Conservation (phyloP, 805 yeast genomes). For the Zygoascus bituminiphila region DNA sequence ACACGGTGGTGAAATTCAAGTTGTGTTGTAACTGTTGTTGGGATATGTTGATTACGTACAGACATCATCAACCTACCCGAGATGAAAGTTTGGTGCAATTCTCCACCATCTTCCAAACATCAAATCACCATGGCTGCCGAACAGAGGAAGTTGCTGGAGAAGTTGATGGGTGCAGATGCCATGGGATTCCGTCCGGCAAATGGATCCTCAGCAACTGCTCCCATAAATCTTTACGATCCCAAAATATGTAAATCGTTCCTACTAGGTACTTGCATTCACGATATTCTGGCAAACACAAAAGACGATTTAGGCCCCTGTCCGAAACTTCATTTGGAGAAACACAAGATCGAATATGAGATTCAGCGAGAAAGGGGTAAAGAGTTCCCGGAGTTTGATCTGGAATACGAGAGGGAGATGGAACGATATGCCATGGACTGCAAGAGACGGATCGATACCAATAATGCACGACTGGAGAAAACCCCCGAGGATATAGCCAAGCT, state of each 20-base stretch:
- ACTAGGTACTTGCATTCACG: conserved; percentile 84
- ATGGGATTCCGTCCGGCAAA: not conserved
- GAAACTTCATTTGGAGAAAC: conserved; percentile 62
- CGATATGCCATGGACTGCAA: conserved; percentile 60
- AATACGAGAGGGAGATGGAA: conserved; percentile 40
- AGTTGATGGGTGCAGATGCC: conserved; percentile 58
- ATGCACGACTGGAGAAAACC: conserved; percentile 59
- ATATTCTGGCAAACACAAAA: conserved; percentile 72
- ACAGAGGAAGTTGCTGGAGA: conserved; percentile 68
- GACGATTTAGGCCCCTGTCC: conserved; percentile 78
- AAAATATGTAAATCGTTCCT: conserved; percentile 71
- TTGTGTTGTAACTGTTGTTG: not conserved
- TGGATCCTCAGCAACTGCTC: conserved; percentile 25
- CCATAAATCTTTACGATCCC: conserved; percentile 41
- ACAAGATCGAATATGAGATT: conserved; percentile 53
- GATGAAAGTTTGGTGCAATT: no score
- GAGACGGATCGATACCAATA: conserved; percentile 52
- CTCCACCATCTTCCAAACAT: not conserved
- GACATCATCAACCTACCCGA: not conserved
- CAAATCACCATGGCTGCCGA: conserved; percentile 46
- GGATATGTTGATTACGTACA: not conserved
- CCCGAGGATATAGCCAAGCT: conserved; percentile 58
- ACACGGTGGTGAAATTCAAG: not conserved
- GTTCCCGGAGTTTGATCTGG: conserved; percentile 41
- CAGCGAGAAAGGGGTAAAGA: conserved; percentile 31